phyloP scores from a whole-genome alignment of 495 filamentous ascomycete genomes.

The Trichoderma reesei region DNA sequence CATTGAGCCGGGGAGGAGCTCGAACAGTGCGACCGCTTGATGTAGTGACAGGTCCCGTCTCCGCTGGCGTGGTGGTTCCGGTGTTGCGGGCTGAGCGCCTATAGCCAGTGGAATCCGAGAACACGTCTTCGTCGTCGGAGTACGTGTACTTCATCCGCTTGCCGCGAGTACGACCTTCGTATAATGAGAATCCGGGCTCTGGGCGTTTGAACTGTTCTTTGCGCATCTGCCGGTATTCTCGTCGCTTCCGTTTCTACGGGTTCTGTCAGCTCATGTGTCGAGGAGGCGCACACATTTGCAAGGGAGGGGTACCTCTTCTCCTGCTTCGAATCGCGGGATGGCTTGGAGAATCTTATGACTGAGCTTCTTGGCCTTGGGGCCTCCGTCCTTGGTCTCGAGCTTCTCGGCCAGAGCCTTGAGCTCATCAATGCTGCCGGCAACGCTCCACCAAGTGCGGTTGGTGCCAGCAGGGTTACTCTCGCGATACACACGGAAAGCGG shows the following conservation, averaged over 20 bases:
- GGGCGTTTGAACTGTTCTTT: conserved; percentile 83
- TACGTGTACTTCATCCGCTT: conserved; percentile 95
- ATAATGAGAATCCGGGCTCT: conserved; percentile 81
- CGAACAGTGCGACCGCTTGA: conserved; percentile 84
- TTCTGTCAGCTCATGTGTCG: background rate
- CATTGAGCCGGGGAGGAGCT: conserved; percentile 67
- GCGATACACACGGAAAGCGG: conserved; percentile 84
- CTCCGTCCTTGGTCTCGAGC: conserved; percentile 63
- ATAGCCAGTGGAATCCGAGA: conserved; percentile 54
- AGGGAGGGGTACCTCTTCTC: conserved; percentile 61
- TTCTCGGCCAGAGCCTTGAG: conserved; percentile 63
- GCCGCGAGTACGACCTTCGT: conserved; percentile 91
- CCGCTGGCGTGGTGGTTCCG: conserved; percentile 57
- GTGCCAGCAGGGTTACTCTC: conserved; percentile 79
- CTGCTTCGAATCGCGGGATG: conserved; percentile 88
- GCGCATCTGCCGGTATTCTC: conserved; percentile 79
- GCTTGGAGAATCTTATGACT: conserved; percentile 68
- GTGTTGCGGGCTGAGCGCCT: conserved; percentile 71
- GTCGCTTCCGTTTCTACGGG: conserved; percentile 72
- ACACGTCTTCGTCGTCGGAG: conserved; percentile 78
- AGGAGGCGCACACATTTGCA: background rate
- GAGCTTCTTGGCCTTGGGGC: conserved; percentile 64
- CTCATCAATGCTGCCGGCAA: conserved; percentile 86
- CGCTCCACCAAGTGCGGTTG: conserved; percentile 78
- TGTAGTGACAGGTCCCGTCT: conserved; percentile 71